phyloP scores from a whole-genome alignment of 495 filamentous ascomycete species.

The Baudoinia panamericana region DNA sequence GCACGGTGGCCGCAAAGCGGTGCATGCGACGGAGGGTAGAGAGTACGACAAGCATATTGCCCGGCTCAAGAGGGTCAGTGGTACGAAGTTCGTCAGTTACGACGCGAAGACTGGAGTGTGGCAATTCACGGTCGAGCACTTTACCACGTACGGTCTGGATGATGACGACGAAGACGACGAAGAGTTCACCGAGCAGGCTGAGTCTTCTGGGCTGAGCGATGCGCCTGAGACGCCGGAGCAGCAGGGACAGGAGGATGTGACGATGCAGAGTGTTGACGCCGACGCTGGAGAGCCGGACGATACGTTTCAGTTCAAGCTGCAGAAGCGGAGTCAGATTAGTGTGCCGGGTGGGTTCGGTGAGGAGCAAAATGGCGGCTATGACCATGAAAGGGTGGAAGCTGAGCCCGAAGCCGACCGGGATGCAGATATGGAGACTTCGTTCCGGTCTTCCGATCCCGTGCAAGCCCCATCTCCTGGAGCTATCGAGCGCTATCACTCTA shows the following conservation, averaged over 20 bases:
- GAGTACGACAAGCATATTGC: slow-evolving; percentile 69
- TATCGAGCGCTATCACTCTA: slow-evolving; percentile 40
- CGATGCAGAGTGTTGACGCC: slow-evolving; percentile 11
- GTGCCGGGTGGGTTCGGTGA: slow-evolving; percentile 18
- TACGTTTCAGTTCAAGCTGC: slow-evolving; percentile 19
- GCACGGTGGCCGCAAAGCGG: slow-evolving; percentile 42
- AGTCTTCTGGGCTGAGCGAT: slow-evolving; percentile 14
- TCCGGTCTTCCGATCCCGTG: slow-evolving; percentile 11
- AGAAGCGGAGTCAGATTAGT: slow-evolving; percentile 7
- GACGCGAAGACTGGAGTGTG: slow-evolving; percentile 66
- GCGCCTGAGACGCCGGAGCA: slow-evolving; percentile 6
- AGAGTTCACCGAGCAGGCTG: slow-evolving; percentile 37
- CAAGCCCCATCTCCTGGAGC: slow-evolving; percentile 16
- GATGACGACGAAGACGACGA: slow-evolving; percentile 64
- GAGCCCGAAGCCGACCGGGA: slow-evolving; percentile 4
- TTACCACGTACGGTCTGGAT: slow-evolving; percentile 87
- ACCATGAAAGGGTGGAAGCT: slow-evolving; percentile 10
- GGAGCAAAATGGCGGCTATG: slow-evolving; percentile 1
- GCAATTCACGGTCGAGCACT: slow-evolving; percentile 86
- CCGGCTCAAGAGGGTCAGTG: slow-evolving; percentile 58
- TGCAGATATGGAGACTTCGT: slow-evolving; percentile 2
- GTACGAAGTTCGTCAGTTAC: slow-evolving; percentile 72
- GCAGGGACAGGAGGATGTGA: slow-evolving; percentile 8
- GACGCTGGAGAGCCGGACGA: slow-evolving; percentile 13
- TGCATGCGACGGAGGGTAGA: slow-evolving; percentile 41